Evolutionary conservation across 1,284 basidiomycete species (phyloP).

Genomic region (Sporisorium graminicola): DNA sequence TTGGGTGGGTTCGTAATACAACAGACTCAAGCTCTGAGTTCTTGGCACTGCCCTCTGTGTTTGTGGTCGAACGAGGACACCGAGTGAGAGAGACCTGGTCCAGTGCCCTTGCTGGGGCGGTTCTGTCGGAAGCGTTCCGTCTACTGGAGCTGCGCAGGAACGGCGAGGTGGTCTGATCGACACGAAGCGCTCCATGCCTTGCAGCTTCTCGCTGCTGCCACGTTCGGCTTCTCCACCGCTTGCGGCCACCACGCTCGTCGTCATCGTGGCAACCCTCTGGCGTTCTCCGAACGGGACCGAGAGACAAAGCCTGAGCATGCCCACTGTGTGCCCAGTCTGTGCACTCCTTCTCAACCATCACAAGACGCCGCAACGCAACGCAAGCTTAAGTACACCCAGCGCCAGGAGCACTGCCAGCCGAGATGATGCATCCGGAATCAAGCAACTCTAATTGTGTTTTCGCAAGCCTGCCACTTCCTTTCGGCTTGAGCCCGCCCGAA

Average conservation of each 20-base stretch:
- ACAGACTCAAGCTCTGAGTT: neutral
- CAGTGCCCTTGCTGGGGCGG: no score
- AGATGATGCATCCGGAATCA: slow-evolving; percentile 32
- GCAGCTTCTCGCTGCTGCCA: neutral
- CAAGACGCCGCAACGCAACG: slow-evolving; percentile 11
- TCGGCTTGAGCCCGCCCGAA: slow-evolving; percentile 22
- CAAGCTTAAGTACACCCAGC: neutral
- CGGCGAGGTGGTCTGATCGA: neutral
- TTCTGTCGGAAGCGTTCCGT: neutral
- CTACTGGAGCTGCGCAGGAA: neutral
- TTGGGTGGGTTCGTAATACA: neutral
- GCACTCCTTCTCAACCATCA: neutral
- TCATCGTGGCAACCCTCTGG: no score
- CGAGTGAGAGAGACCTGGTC: no score
- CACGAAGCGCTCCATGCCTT: neutral
- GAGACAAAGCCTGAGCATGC: slow-evolving; percentile 15
- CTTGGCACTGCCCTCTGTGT: neutral
- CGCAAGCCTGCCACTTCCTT: neutral
- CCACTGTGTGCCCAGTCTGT: neutral
- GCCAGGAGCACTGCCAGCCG: slow-evolving; percentile 22
- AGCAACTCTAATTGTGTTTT: neutral
- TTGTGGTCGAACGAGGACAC: no score
- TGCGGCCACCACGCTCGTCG: no score
- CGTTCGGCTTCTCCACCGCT: no score
- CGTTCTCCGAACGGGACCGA: slow-evolving; percentile 4